phyloP scores from a whole-genome alignment of 1,284 basidiomycete genomes.

The Pseudozyma sp. region DNA sequence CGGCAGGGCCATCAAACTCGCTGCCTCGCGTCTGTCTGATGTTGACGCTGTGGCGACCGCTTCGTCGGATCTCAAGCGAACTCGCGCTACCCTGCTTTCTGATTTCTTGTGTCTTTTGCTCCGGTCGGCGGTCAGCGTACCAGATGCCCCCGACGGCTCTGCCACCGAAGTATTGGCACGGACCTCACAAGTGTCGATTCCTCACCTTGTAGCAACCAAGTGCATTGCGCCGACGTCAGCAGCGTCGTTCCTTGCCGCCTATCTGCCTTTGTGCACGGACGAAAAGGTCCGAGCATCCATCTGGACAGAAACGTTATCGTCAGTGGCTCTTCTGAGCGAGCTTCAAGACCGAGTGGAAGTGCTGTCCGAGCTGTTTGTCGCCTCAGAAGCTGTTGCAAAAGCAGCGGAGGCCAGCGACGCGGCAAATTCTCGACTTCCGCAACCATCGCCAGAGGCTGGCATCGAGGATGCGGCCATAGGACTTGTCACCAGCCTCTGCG shows the following conservation, averaged over 20 bases:
- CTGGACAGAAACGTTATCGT: slow-evolving; percentile 44
- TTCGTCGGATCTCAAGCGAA: slow-evolving; percentile 8
- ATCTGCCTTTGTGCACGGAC: slow-evolving; percentile 28
- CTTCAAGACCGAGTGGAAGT: slow-evolving; percentile 40
- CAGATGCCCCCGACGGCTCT: slow-evolving; percentile 17
- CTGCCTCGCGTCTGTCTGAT: slow-evolving; percentile 10
- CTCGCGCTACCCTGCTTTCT: slow-evolving; percentile 22
- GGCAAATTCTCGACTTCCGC: slow-evolving; percentile 9
- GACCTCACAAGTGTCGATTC: slow-evolving; percentile 19
- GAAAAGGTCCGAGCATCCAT: slow-evolving; percentile 18
- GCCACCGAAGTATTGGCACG: slow-evolving; percentile 17
- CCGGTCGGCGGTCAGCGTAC: slow-evolving; percentile 18
- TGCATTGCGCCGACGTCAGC: slow-evolving; percentile 25
- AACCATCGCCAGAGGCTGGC: slow-evolving; percentile 28
- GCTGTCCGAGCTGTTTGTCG: slow-evolving; percentile 36
- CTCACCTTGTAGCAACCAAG: slow-evolving; percentile 26
- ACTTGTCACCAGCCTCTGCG: slow-evolving; percentile 26
- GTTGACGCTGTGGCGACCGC: slow-evolving; percentile 2
- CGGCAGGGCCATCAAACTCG: slow-evolving; percentile 9
- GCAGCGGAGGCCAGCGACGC: background rate
- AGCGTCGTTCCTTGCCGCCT: slow-evolving; percentile 33
- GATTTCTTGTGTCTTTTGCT: slow-evolving; percentile 33
- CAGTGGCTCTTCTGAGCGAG: slow-evolving; percentile 26
- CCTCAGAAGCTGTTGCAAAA: slow-evolving; percentile 25
- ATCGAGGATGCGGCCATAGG: slow-evolving; percentile 29